These are phyloP conservation scores for Phytomonas sp. DNA, from an alignment of 208 protist genomes.

Conservation along the genomic window DNA sequence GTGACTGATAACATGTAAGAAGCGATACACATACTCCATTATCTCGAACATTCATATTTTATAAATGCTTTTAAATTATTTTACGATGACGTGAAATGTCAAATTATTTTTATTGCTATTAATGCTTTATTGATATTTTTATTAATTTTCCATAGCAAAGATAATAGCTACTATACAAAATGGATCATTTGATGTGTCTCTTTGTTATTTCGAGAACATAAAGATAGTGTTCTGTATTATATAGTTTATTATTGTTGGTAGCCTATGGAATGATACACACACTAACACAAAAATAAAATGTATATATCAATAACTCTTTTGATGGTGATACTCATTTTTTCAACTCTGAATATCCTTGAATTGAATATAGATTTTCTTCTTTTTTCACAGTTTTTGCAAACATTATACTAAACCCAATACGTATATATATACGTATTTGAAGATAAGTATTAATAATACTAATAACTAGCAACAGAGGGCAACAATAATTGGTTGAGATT, in stretches of 20 bases:
- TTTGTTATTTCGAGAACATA: not conserved
- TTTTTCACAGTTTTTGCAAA: not conserved
- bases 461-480: not conserved
- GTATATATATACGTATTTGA: conserved; percentile 8
- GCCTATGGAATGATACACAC: not conserved
- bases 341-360: not conserved
- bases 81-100: not conserved
- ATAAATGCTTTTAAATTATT: conserved; percentile 4
- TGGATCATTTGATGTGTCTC: not conserved
- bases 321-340: conserved; percentile 10
- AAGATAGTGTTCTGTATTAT: not conserved
- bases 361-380: not conserved
- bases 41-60: not conserved
- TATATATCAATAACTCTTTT: conserved; percentile 5
- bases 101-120: conserved; percentile 10
- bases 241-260: not conserved
- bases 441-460: not conserved
- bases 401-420: not conserved
- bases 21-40: not conserved
- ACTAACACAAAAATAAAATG: not conserved
- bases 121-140: not conserved
- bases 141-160: not conserved
- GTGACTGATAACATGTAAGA: not conserved
- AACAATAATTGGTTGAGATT: not conserved
- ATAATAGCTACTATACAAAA: not conserved